Percentiles rank a stretch among this genome's conserved stretches.
Evolutionary conservation across 108 stramenopile species (phyloP).

Genomic region (Ochromonas danica): DNA sequence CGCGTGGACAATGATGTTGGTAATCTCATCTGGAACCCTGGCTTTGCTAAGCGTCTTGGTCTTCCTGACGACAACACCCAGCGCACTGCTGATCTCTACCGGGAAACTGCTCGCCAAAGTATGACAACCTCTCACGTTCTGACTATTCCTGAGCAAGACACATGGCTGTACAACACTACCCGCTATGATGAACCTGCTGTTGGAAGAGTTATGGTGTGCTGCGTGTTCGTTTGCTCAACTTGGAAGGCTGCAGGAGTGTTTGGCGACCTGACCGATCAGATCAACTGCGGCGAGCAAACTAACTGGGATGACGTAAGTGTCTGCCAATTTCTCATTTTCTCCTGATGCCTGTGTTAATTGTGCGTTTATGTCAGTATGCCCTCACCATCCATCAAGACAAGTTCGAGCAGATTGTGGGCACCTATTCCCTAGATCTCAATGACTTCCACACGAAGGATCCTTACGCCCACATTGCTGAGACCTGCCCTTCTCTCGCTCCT

Average conservation of each 20-base stretch:
- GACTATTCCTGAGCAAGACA: neutral
- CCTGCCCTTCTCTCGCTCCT: neutral
- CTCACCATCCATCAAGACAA: neutral
- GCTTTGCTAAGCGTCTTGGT: neutral
- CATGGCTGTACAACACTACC: slow-evolving; percentile 26
- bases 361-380: no score
- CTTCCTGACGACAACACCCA: neutral
- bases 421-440: neutral
- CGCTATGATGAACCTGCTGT: slow-evolving; percentile 6
- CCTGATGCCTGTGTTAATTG: no score
- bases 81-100: slow-evolving; percentile 2
- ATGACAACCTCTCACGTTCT: neutral
- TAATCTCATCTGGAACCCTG: slow-evolving; percentile 11
- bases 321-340: neutral
- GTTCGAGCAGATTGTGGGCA: neutral
- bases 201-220: slow-evolving; percentile 33
- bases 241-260: slow-evolving; percentile 40
- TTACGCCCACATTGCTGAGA: neutral
- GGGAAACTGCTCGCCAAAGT: neutral
- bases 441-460: neutral
- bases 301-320: slow-evolving; percentile 36
- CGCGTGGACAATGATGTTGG: slow-evolving; percentile 2
- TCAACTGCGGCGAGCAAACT: slow-evolving; percentile 36
- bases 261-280: neutral
- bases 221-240: slow-evolving; percentile 29